Evolutionary conservation across 2,329 filamentous ascomycete genomes (phyloP).

Genomic region (Ophiocordyceps camponoti-rufipedis): DNA sequence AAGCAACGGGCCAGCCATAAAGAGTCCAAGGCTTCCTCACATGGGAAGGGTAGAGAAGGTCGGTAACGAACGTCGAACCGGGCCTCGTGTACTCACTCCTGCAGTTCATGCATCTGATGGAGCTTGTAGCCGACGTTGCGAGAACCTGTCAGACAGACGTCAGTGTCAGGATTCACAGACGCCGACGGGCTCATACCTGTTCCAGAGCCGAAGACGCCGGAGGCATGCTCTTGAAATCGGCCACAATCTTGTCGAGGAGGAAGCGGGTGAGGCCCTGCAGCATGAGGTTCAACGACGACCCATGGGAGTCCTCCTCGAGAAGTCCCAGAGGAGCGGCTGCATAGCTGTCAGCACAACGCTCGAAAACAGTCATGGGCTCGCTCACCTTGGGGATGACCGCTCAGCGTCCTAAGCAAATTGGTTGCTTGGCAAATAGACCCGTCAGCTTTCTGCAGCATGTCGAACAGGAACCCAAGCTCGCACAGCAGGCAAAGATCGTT

Average conservation of each 20-base stretch:
- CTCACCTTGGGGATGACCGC: slow-evolving; percentile 57
- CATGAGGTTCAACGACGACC: slow-evolving; percentile 58
- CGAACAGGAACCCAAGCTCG: slow-evolving; percentile 87
- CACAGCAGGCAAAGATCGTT: slow-evolving; percentile 76
- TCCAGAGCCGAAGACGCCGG: slow-evolving; percentile 49
- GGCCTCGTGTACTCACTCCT: slow-evolving; percentile 69
- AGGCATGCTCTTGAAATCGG: slow-evolving; percentile 55
- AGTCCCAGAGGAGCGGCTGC: slow-evolving; percentile 56
- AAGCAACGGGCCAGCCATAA: not conserved
- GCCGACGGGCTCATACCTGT: slow-evolving; percentile 24
- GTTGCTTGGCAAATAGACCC: slow-evolving; percentile 92
- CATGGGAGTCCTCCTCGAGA: slow-evolving; percentile 65
- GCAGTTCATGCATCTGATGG: slow-evolving; percentile 74
- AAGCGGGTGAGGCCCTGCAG: slow-evolving; percentile 78
- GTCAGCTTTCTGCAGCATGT: slow-evolving; percentile 93
- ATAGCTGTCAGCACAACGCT: not conserved
- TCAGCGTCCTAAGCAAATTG: slow-evolving; percentile 81
- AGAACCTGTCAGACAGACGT: slow-evolving; percentile 23
- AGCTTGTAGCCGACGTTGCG: slow-evolving; percentile 51
- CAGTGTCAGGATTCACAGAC: not conserved
- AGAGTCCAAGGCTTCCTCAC: slow-evolving; percentile 8
- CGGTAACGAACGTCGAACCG: slow-evolving; percentile 65
- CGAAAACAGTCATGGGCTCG: not conserved
- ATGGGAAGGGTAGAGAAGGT: slow-evolving; percentile 56
- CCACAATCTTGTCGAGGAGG: slow-evolving; percentile 60